Evolutionary conservation across 2,329 filamentous ascomycete species (phyloP).

Genomic region (Fusarium sp.): DNA sequence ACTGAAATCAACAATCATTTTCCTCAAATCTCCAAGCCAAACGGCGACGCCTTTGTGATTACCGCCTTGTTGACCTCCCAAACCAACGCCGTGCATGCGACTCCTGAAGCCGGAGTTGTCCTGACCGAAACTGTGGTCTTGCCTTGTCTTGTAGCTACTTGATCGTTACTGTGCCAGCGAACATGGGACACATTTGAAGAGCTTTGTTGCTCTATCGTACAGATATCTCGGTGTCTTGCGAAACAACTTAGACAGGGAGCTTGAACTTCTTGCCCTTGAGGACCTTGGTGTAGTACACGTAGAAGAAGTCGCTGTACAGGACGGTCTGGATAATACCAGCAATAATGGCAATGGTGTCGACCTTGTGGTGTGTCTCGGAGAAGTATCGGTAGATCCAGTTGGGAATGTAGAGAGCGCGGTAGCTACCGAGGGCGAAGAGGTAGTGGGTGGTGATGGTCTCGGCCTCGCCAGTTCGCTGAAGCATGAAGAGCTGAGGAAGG

Average conservation of each 20-base stretch:
- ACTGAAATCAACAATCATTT: constrained; percentile 33
- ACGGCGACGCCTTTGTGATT: constrained; percentile 46
- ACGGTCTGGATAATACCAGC: constrained; percentile 94
- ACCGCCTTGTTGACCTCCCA: constrained; percentile 42
- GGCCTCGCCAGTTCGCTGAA: constrained; percentile 96
- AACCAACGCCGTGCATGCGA: constrained; percentile 50
- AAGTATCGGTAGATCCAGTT: constrained; percentile 98
- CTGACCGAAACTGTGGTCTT: constrained; percentile 31
- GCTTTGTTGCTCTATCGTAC: constrained; percentile 21
- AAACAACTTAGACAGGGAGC: constrained; percentile 73
- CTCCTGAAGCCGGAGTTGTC: constrained; percentile 41
- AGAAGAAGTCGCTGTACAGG: constrained; percentile 99
- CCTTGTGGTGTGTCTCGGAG: constrained; percentile 74
- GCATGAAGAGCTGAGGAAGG: constrained; percentile 96
- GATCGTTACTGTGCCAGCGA: constrained; percentile 28
- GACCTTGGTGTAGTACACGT: constrained; percentile 98
- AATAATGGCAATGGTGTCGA: constrained; percentile 87
- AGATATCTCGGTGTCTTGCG: constrained; percentile 7
- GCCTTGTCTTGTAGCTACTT: constrained; percentile 33
- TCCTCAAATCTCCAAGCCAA: constrained; percentile 41
- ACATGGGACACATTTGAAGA: constrained; percentile 16
- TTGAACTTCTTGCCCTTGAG: constrained; percentile 91
- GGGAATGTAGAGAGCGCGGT: constrained; percentile 95
- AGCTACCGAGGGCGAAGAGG: constrained; percentile 90
- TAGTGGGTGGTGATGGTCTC: constrained; percentile 99